Evolutionary conservation across 768 basidiomycete genomes (phyloP).

Genomic region (Lactarius indigo): DNA sequence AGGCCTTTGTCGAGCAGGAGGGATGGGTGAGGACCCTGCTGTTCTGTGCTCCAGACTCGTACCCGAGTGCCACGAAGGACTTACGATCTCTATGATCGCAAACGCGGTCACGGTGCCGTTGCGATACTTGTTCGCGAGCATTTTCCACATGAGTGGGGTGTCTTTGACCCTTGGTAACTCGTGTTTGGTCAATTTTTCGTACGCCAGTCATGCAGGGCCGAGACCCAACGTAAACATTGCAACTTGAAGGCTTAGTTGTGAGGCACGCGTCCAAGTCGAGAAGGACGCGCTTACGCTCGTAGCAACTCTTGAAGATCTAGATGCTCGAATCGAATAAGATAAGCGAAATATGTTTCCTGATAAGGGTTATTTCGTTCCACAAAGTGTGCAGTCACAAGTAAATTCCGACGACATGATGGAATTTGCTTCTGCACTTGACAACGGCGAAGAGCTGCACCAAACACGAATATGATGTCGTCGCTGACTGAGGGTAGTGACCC

Average conservation of each 20-base stretch:
- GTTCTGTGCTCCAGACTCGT: constrained; percentile 48
- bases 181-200: constrained; percentile 43
- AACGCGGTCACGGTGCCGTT: constrained; percentile 58
- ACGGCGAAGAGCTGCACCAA: neutral
- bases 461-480: neutral
- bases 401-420: neutral
- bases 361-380: neutral
- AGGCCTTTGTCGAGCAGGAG: constrained; percentile 49
- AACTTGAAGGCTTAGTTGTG: no score
- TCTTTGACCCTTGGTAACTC: constrained; percentile 68
- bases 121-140: constrained; percentile 68
- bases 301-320: neutral
- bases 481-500: constrained; percentile 9
- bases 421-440: neutral
- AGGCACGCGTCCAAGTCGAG: constrained; percentile 52
- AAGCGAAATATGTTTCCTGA: neutral
- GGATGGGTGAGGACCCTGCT: constrained; percentile 73
- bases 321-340: neutral
- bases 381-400: neutral
- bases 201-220: neutral
- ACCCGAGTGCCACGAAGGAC: constrained; percentile 54
- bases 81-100: constrained; percentile 60
- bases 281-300: no score
- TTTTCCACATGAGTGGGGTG: constrained; percentile 77
- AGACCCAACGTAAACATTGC: neutral